These are phyloP conservation scores for Trichoderma asperelloides DNA, from an alignment of 495 filamentous ascomycete genomes.

Conservation along the genomic window DNA sequence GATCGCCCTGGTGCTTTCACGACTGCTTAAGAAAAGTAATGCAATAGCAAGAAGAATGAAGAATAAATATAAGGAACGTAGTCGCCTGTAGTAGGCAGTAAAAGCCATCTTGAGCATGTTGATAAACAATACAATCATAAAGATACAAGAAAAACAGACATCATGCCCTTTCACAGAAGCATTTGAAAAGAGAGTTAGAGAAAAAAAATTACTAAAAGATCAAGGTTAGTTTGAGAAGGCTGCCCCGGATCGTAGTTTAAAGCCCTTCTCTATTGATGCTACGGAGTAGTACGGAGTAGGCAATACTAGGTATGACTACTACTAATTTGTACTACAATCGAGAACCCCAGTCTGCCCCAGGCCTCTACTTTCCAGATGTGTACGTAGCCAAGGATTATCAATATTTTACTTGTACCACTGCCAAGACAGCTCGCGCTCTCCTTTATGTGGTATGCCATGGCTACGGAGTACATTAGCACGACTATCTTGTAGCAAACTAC, in stretches of 20 bases:
- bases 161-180: not conserved
- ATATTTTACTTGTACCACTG: not conserved
- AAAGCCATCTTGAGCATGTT: constrained; percentile 6
- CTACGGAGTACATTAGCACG: not conserved
- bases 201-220: not conserved
- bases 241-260: not conserved
- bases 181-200: not conserved
- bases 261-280: not conserved
- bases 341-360: not conserved
- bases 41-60: not conserved
- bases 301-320: no score
- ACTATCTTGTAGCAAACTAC: not conserved
- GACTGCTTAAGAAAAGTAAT: not conserved
- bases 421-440: not conserved
- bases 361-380: not conserved
- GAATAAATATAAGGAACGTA: not conserved
- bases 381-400: not conserved
- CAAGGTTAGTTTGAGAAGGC: not conserved
- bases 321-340: no score
- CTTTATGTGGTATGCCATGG: not conserved
- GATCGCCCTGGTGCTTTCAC: not conserved
- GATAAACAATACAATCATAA: not conserved
- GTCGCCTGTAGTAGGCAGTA: constrained; percentile 2
- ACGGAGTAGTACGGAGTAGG: no score
- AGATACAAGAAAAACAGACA: not conserved